Percentiles rank a stretch among this genome's conserved stretches.
Evolutionary conservation across 2,329 filamentous ascomycete genomes (phyloP).

Genomic region (Elsinoe batatas): DNA sequence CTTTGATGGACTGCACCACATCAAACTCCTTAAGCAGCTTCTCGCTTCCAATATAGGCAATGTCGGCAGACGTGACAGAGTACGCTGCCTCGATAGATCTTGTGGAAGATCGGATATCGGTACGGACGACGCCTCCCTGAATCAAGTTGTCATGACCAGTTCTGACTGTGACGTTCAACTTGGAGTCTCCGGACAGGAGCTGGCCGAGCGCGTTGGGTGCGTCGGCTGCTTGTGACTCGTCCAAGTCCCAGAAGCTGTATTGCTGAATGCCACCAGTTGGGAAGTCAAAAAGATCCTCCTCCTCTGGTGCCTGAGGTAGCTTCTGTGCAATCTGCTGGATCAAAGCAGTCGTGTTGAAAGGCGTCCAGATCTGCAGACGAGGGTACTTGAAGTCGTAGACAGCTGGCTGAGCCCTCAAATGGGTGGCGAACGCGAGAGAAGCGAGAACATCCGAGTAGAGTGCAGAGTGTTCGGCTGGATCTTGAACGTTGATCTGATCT

Average conservation of each 20-base stretch:
- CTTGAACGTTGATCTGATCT: conserved; percentile 61
- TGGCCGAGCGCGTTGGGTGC: conserved; percentile 55
- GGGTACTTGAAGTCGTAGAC: conserved; percentile 87
- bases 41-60: conserved; percentile 67
- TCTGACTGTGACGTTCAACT: conserved; percentile 51
- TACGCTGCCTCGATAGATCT: conserved; percentile 81
- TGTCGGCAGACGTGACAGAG: conserved; percentile 66
- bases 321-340: conserved; percentile 39
- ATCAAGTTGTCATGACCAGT: conserved; percentile 53
- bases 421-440: conserved; percentile 66
- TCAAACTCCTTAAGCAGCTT: conserved; percentile 72
- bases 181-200: conserved; percentile 50
- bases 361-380: conserved; percentile 56
- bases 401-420: conserved; percentile 51
- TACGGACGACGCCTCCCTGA: conserved; percentile 68
- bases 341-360: conserved; percentile 41
- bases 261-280: conserved; percentile 52
- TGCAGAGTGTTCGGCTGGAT: conserved; percentile 67
- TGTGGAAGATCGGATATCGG: conserved; percentile 74
- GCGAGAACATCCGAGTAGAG: conserved; percentile 89
- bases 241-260: conserved; percentile 89
- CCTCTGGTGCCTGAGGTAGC: conserved; percentile 26
- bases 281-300: conserved; percentile 30
- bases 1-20: conserved; percentile 58
- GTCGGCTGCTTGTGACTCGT: conserved; percentile 57